phyloP scores from a whole-genome alignment of 306 rosid species.

The Benincasa hispida region DNA sequence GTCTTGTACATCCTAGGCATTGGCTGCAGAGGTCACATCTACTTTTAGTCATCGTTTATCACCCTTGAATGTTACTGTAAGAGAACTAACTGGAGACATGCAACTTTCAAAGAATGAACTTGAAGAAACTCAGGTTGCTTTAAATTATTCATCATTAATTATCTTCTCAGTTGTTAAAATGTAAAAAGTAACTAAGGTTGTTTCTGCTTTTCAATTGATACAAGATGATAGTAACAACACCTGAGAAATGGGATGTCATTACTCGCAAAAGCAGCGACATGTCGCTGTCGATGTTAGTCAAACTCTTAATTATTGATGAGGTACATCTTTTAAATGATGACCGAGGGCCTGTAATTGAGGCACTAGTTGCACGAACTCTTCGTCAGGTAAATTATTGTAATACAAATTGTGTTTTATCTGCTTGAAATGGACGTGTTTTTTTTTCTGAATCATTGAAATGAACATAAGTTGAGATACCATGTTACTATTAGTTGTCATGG shows the following conservation, averaged over 20 bases:
- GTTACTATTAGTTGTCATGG: background rate
- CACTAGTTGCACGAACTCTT: conserved; percentile 87
- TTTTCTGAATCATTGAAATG: background rate
- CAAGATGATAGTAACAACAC: conserved; percentile 99
- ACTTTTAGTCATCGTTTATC: conserved; percentile 91
- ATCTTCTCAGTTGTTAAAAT: conserved; percentile 7
- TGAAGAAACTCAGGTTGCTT: conserved; percentile 88
- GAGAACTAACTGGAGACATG: conserved; percentile 98
- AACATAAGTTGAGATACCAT: background rate
- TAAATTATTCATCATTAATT: conserved; percentile 8
- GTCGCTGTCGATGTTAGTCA: conserved; percentile 91
- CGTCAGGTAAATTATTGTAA: conserved; percentile 56
- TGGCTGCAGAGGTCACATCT: conserved; percentile 93
- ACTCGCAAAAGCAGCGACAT: conserved; percentile 98
- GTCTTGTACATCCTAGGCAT: conserved; percentile 46
- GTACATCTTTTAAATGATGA: conserved; percentile 95
- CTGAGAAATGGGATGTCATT: conserved; percentile 99
- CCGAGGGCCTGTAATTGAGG: conserved; percentile 98
- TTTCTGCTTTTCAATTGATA: conserved; percentile 10
- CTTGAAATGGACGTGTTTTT: background rate
- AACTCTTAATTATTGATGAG: conserved; percentile 92
- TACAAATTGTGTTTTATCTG: background rate
- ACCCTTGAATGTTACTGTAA: conserved; percentile 80
- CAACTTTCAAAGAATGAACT: conserved; percentile 87
- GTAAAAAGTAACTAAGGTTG: conserved; percentile 10